Base-by-base conservation (phyloP, 805 yeast genomes). In the Suhomyces emberorum region DNA sequence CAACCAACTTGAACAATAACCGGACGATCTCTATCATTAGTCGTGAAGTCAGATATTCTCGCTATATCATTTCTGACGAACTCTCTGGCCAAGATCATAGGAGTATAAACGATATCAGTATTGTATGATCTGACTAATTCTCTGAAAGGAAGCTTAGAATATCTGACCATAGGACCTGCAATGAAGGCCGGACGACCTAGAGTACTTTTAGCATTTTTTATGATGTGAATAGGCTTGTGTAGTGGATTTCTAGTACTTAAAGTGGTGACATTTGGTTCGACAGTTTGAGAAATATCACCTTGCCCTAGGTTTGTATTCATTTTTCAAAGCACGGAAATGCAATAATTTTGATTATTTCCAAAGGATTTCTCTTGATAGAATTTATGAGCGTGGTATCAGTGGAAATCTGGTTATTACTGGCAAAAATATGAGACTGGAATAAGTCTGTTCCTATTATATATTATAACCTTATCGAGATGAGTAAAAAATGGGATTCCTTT, bases 71-170 rank as follows among this genome's bases (percentile, higher is more conserved):
- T 86, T 30, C 97, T 69, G 3, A 87, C 95, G 71, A 88, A 93
- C 60, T 93, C 98, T 34, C 98, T 67, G 4, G 98, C 98, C 35
- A 93, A 66, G 28, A 93, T 89, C 98, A 93, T 93, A 7, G 98
- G 98, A 0, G 95, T 78, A 54, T 93, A 89, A 3, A 88, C 95
- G 7, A 91, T 81, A 55, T 88, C 95, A 30, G 81, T 77, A 36
- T 75, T 69, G 56, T 80, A 86, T 25, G 80, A 79, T 21, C 96
- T 53, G 5, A 65, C 80, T 5, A 86, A 65, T 41, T 86, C 85
- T 35, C 98, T 71, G 54, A 93, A 91, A 3, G 98, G 96, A 28
- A 93, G 72, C 58, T 93, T 91, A 1, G 96, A 87, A 66, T 93
- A 93, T 34, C 98, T 69, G 1, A 93, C 98, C 98, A 93, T 93